Conservation (phyloP, 2,329 filamentous ascomycete species). For the Monosporascus sp. region DNA sequence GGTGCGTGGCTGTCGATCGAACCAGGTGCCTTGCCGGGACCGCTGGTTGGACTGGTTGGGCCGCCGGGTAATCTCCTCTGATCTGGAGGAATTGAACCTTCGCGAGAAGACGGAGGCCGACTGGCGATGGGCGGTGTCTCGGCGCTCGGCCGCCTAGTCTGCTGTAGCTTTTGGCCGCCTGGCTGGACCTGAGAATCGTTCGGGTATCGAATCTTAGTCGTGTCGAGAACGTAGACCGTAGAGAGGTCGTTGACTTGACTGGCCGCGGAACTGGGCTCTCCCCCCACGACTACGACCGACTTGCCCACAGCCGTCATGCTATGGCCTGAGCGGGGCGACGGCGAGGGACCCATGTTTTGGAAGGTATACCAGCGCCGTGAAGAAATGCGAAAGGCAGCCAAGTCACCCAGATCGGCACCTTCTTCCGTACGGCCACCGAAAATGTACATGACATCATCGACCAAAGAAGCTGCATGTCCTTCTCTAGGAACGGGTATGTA, state of each 20-base stretch:
- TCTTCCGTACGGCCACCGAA: constrained; percentile 96
- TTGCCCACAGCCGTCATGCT: constrained; percentile 97
- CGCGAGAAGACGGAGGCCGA: constrained; percentile 40
- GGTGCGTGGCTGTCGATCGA: constrained; percentile 33
- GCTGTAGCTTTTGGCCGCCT: constrained; percentile 33
- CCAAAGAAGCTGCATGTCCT: constrained; percentile 87
- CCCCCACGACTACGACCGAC: constrained; percentile 85
- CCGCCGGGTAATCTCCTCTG: constrained; percentile 38
- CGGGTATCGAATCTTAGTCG: constrained; percentile 92
- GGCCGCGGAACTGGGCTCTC: constrained; percentile 85
- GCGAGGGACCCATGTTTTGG: constrained; percentile 97
- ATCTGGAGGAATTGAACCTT: constrained; percentile 50
- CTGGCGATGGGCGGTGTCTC: constrained; percentile 20
- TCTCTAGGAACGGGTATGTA: constrained; percentile 93
- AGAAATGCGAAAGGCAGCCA: constrained; percentile 71
- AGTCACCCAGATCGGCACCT: constrained; percentile 83
- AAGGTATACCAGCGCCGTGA: constrained; percentile 97
- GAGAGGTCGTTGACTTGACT: constrained; percentile 79
- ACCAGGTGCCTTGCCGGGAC: constrained; percentile 37
- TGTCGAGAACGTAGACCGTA: constrained; percentile 88
- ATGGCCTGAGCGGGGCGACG: constrained; percentile 88
- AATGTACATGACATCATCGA: constrained; percentile 98
- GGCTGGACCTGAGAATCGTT: constrained; percentile 57
- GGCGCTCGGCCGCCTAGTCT: constrained; percentile 39
- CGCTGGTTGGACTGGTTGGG: constrained; percentile 27